Evolutionary conservation across 345 rosid species (phyloP).

Genomic region (Combretum micranthum): DNA sequence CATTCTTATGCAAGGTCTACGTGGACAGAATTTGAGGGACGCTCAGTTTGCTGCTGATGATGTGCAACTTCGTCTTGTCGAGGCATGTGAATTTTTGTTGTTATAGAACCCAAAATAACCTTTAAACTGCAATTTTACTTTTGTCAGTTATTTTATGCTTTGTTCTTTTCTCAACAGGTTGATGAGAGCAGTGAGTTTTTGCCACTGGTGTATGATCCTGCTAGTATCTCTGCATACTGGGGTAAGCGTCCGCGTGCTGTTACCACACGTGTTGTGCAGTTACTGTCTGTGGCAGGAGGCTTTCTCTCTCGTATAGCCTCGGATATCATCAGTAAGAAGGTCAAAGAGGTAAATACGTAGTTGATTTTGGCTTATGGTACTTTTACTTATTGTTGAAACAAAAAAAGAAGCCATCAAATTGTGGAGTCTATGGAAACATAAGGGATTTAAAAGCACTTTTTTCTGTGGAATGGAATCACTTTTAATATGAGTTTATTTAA

Average conservation of each 20-base stretch:
- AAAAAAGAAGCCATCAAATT: too few relatives aligned
- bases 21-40: constrained; percentile 87
- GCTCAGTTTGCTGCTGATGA: constrained; percentile 70
- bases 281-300: constrained; percentile 89
- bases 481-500: constrained; percentile 6
- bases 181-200: constrained; percentile 91
- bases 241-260: constrained; percentile 96
- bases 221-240: constrained; percentile 80
- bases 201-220: constrained; percentile 88
- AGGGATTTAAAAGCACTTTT: too few relatives aligned
- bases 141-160: constrained; percentile 1
- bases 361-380: too few relatives aligned
- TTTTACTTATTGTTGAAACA: too few relatives aligned
- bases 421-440: too few relatives aligned
- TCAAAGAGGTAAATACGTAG: constrained; percentile 53
- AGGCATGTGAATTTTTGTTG: constrained; percentile 30
- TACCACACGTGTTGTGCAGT: constrained; percentile 71
- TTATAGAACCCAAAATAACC: too few relatives aligned
- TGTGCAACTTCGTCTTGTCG: constrained; percentile 74
- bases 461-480: neutral
- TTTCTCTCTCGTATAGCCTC: constrained; percentile 70
- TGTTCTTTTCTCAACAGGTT: constrained; percentile 31
- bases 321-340: constrained; percentile 77
- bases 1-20: constrained; percentile 81
- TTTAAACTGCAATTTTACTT: too few relatives aligned